A percentile compares a stretch with the other conserved stretches of the same genome.
phyloP scores from a whole-genome alignment of 352 stramenopile species.

The Globisporangium nodosum region DNA sequence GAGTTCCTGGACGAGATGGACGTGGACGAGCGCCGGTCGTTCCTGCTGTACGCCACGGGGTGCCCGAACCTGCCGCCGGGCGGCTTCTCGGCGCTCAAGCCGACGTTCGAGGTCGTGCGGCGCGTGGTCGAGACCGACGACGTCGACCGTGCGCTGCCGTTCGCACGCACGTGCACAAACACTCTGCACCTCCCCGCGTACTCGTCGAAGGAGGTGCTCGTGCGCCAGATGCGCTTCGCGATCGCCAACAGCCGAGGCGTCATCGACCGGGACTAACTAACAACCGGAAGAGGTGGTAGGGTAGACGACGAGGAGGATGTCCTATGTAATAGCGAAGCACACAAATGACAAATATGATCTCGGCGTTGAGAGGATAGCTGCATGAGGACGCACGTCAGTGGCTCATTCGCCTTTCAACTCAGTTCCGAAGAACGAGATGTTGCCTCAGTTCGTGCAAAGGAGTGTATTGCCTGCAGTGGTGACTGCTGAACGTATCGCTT shows the following conservation, averaged over 20 bases:
- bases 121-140: conserved; percentile 65
- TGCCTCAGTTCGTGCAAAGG: too few species aligned
- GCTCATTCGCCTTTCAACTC: too few species aligned
- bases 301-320: neutral
- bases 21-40: conserved; percentile 47
- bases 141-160: conserved; percentile 71
- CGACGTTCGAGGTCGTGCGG: conserved; percentile 77
- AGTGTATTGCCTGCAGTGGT: too few species aligned
- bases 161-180: conserved; percentile 84
- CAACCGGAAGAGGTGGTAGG: too few species aligned
- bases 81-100: conserved; percentile 60
- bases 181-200: conserved; percentile 82
- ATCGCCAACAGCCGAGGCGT: conserved; percentile 77
- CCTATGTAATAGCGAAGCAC: too few species aligned
- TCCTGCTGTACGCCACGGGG: conserved; percentile 77
- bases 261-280: conserved; percentile 71
- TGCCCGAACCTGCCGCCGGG: conserved; percentile 77
- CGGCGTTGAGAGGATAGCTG: too few species aligned
- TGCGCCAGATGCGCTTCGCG: conserved; percentile 59
- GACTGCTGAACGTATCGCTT: too few species aligned
- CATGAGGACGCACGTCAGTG: too few species aligned
- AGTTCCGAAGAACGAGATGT: too few species aligned
- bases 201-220: conserved; percentile 59
- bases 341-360: too few species aligned
- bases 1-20: conserved; percentile 68